Evolutionary conservation across 352 stramenopile species (phyloP).

Genomic region (Globisporangium nunn): DNA sequence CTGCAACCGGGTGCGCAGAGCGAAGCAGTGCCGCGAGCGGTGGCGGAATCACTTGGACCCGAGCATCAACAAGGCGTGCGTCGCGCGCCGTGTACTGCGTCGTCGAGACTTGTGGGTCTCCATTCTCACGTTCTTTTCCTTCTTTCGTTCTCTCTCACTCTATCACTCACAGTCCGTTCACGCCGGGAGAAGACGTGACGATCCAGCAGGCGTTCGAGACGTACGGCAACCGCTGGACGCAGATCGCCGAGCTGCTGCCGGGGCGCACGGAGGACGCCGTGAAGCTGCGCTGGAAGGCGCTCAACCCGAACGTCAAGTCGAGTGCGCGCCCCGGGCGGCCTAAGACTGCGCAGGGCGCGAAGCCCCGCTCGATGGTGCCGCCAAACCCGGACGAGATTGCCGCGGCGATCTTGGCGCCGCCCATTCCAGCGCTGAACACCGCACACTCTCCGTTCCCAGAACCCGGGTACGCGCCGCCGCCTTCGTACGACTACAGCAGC

Average conservation of each 20-base stretch:
- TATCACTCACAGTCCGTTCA: constrained; percentile 10
- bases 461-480: constrained; percentile 1
- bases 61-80: constrained; percentile 7
- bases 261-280: constrained; percentile 87
- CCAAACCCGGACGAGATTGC: constrained; percentile 54
- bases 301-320: constrained; percentile 61
- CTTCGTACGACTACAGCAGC: constrained; percentile 6
- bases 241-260: constrained; percentile 84
- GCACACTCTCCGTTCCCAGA: constrained; percentile 4
- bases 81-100: background rate
- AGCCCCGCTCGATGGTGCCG: constrained; percentile 29
- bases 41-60: constrained; percentile 87
- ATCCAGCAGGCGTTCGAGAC: constrained; percentile 79
- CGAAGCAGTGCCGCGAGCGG: constrained; percentile 87
- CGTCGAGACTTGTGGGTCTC: too few species aligned
- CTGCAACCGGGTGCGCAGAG: too few species aligned
- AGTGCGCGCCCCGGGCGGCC: constrained; percentile 53
- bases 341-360: constrained; percentile 52
- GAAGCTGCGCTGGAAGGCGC: constrained; percentile 90
- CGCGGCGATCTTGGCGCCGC: constrained; percentile 29
- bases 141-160: too few species aligned
- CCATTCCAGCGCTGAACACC: constrained; percentile 5
- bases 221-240: constrained; percentile 88
- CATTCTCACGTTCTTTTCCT: too few species aligned
- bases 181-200: constrained; percentile 86